These are phyloP conservation scores for Peronospora tabacina DNA, from an alignment of 352 stramenopile genomes.

Conservation along the genomic window DNA sequence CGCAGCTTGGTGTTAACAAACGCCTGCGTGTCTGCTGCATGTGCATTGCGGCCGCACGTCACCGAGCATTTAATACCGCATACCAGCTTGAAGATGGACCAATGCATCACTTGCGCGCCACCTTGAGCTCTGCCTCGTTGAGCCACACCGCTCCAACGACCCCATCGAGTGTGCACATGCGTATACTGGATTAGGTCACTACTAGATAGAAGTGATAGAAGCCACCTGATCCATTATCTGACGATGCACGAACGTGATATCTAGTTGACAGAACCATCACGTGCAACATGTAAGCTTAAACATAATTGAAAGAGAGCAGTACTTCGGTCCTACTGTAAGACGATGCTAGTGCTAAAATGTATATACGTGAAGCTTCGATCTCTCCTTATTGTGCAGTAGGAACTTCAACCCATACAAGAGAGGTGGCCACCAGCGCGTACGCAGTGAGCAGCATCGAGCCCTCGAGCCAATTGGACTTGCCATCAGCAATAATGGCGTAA, in stretches of 20 bases:
- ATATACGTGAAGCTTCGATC: slow-evolving; percentile 17
- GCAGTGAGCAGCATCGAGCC: slow-evolving; percentile 88
- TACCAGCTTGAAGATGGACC: slow-evolving; percentile 13
- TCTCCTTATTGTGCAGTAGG: slow-evolving; percentile 32
- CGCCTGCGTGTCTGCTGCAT: slow-evolving; percentile 34
- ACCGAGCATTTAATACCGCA: slow-evolving; percentile 26
- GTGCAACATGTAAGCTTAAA: not conserved
- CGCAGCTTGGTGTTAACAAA: slow-evolving; percentile 33
- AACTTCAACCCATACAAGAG: slow-evolving; percentile 79
- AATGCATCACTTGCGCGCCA: slow-evolving; percentile 15
- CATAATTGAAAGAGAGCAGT: slow-evolving; percentile 14
- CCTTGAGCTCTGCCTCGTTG: slow-evolving; percentile 20
- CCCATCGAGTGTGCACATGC: slow-evolving; percentile 9
- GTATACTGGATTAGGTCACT: slow-evolving; percentile 5
- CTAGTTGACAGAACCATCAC: not conserved
- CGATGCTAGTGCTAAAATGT: slow-evolving; percentile 18
- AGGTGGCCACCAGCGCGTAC: slow-evolving; percentile 82
- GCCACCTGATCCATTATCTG: slow-evolving; percentile 14
- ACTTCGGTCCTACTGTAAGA: slow-evolving; percentile 21
- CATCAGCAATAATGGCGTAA: slow-evolving; percentile 86
- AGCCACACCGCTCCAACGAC: slow-evolving; percentile 10
- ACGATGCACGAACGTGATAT: slow-evolving; percentile 3
- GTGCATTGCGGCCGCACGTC: slow-evolving; percentile 28
- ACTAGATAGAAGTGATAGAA: slow-evolving; percentile 11
- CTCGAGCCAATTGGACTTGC: slow-evolving; percentile 90